phyloP scores from a whole-genome alignment of 1,139 yeast genomes.

The Eremothecium coryli region DNA sequence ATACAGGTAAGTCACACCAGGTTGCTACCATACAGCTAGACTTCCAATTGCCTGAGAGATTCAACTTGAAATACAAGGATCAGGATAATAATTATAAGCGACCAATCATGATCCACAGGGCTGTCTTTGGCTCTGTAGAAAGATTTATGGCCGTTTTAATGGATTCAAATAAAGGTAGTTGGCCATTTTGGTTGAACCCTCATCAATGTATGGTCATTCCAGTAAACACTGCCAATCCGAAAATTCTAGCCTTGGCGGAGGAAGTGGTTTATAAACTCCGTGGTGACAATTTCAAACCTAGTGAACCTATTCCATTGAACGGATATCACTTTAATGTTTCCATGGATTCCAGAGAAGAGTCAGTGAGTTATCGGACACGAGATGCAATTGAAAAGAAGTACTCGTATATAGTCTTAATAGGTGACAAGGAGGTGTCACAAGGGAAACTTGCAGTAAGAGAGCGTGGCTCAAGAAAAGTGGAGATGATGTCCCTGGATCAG shows the following conservation, averaged over 20 bases:
- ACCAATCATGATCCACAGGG: slow-evolving; percentile 93
- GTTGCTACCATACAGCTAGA: slow-evolving; percentile 94
- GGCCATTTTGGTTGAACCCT: slow-evolving; percentile 99
- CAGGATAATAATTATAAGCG: slow-evolving; percentile 41
- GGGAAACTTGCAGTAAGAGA: slow-evolving; percentile 60
- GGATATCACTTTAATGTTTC: slow-evolving; percentile 66
- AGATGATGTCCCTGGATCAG: slow-evolving; percentile 38
- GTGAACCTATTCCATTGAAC: slow-evolving; percentile 42
- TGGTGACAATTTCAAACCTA: slow-evolving; percentile 18
- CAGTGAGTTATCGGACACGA: slow-evolving; percentile 72
- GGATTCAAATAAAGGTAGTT: slow-evolving; percentile 85
- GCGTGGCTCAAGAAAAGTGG: slow-evolving; percentile 45
- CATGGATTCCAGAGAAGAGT: slow-evolving; percentile 62
- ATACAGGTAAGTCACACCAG: slow-evolving; percentile 76
- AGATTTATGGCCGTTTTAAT: slow-evolving; percentile 83
- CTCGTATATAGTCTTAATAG: slow-evolving; percentile 72
- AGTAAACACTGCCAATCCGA: slow-evolving; percentile 53
- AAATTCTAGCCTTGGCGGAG: slow-evolving; percentile 37
- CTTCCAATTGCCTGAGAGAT: slow-evolving; percentile 85
- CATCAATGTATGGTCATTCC: slow-evolving; percentile 85
- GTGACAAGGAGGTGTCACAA: slow-evolving; percentile 68
- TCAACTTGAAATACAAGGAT: slow-evolving; percentile 59
- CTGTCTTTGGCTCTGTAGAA: slow-evolving; percentile 90
- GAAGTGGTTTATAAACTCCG: slow-evolving; percentile 18
- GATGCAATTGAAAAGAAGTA: slow-evolving; percentile 72